These are phyloP conservation scores for Teunomyces stri DNA, from an alignment of 805 yeast genomes.

Conservation along the genomic window DNA sequence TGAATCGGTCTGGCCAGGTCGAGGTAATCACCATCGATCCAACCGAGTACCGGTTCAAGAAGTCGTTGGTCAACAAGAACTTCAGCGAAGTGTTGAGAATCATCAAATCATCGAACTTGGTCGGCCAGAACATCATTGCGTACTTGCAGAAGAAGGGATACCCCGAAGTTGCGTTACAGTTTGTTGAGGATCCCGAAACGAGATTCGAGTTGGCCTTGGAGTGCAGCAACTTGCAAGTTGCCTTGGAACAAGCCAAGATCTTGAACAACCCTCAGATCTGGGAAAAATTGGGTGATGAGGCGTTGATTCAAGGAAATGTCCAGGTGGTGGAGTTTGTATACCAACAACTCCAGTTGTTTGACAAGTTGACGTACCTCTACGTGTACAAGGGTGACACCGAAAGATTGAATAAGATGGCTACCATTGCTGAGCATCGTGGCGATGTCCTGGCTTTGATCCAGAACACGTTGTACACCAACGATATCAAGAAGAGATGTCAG, in stretches of 20 bases:
- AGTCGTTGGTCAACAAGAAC: constrained; percentile 84
- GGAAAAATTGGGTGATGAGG: constrained; percentile 82
- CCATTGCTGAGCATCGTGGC: constrained; percentile 84
- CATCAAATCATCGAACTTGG: constrained; percentile 84
- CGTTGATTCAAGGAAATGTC: constrained; percentile 84
- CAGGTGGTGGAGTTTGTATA: constrained; percentile 81
- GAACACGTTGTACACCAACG: constrained; percentile 75
- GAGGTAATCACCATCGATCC: constrained; percentile 83
- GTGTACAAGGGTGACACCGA: constrained; percentile 76
- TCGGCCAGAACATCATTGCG: constrained; percentile 95
- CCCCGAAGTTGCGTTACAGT: constrained; percentile 96
- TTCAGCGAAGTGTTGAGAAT: constrained; percentile 89
- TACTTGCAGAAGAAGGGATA: constrained; percentile 92
- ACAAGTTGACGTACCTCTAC: constrained; percentile 86
- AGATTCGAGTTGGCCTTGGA: constrained; percentile 94
- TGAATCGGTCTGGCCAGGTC: constrained; percentile 82
- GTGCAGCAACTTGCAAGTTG: constrained; percentile 84
- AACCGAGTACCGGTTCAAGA: constrained; percentile 94
- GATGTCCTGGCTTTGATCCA: constrained; percentile 78
- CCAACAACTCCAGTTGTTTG: constrained; percentile 84
- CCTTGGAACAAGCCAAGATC: constrained; percentile 82
- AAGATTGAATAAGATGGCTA: constrained; percentile 79
- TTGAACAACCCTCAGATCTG: constrained; percentile 69
- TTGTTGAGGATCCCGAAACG: constrained; percentile 94
- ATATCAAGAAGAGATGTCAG: constrained; percentile 70